Percentiles rank a stretch among this genome's conserved stretches.
phyloP scores from a whole-genome alignment of 306 rosid genomes.

The Medicago truncatula region DNA sequence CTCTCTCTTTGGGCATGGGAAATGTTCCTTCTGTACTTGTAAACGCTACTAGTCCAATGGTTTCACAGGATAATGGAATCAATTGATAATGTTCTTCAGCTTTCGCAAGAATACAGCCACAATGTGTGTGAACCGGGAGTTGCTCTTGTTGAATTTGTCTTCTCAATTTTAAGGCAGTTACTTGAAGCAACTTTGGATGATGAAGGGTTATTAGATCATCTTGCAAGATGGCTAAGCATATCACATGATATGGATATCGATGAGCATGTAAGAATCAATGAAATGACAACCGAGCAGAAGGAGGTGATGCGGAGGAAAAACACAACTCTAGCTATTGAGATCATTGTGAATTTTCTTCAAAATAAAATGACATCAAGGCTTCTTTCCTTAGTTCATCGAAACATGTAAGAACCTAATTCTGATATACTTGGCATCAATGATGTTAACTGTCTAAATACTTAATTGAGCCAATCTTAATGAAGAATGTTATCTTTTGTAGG shows the following conservation, averaged over 20 bases:
- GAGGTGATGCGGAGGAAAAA: constrained; percentile 63
- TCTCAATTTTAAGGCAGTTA: constrained; percentile 79
- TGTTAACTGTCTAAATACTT: constrained; percentile 35
- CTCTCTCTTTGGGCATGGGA: not conserved
- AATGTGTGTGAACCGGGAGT: constrained; percentile 74
- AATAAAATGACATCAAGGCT: constrained; percentile 73
- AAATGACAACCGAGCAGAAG: constrained; percentile 54
- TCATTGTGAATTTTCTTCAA: constrained; percentile 70
- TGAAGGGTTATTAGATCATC: constrained; percentile 74
- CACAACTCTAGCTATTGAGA: constrained; percentile 72
- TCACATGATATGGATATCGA: constrained; percentile 72
- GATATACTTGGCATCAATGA: constrained; percentile 28
- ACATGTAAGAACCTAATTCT: constrained; percentile 68
- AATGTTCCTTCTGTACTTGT: constrained; percentile 24
- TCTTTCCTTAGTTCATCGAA: constrained; percentile 70
- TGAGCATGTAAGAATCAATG: constrained; percentile 53
- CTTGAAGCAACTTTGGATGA: constrained; percentile 93
- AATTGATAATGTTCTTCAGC: constrained; percentile 81
- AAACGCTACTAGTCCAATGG: constrained; percentile 43
- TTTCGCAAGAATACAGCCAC: constrained; percentile 65
- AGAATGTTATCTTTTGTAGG: constrained; percentile 58
- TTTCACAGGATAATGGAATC: constrained; percentile 80
- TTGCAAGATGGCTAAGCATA: constrained; percentile 62
- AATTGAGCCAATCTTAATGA: constrained; percentile 35
- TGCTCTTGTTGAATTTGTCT: constrained; percentile 79